Conservation (phyloP, 2,329 filamentous ascomycete species). For the Pyricularia sp. region DNA sequence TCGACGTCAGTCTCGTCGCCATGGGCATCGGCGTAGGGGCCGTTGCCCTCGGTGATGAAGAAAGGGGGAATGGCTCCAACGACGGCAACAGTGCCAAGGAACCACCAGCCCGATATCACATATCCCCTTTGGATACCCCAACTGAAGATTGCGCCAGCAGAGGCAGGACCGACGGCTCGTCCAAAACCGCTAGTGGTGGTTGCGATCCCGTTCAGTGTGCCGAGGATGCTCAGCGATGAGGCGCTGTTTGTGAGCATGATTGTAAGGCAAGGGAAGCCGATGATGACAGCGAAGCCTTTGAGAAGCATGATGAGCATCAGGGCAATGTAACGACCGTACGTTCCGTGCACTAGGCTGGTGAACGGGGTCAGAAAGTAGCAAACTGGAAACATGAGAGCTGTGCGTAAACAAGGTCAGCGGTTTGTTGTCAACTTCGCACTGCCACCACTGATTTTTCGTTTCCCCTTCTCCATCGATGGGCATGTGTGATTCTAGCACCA, state of each 20-base stretch:
- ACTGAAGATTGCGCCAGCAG: slow-evolving; percentile 64
- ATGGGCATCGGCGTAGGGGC: not conserved
- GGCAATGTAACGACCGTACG: slow-evolving; percentile 42
- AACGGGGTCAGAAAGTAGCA: slow-evolving; percentile 79
- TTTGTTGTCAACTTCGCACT: not conserved
- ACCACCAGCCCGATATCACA: slow-evolving; percentile 73
- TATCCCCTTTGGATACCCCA: slow-evolving; percentile 69
- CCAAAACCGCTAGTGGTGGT: slow-evolving; percentile 77
- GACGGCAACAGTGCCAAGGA: slow-evolving; percentile 53
- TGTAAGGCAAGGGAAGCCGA: slow-evolving; percentile 81
- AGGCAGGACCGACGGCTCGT: slow-evolving; percentile 67
- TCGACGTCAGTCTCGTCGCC: not conserved
- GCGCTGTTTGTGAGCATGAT: slow-evolving; percentile 89
- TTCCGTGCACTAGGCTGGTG: slow-evolving; percentile 51
- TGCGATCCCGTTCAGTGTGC: slow-evolving; percentile 84
- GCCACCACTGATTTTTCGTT: too few species aligned
- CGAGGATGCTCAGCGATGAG: slow-evolving; percentile 63
- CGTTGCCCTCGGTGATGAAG: slow-evolving; percentile 26
- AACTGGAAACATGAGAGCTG: slow-evolving; percentile 58
- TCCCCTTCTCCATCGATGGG: not conserved
- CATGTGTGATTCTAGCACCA: not conserved
- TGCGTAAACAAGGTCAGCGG: not conserved
- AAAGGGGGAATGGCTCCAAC: slow-evolving; percentile 64
- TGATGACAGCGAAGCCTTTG: slow-evolving; percentile 69
- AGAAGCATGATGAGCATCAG: slow-evolving; percentile 60